Conservation (phyloP, 208 protist species). For the Lotmaria passim region DNA sequence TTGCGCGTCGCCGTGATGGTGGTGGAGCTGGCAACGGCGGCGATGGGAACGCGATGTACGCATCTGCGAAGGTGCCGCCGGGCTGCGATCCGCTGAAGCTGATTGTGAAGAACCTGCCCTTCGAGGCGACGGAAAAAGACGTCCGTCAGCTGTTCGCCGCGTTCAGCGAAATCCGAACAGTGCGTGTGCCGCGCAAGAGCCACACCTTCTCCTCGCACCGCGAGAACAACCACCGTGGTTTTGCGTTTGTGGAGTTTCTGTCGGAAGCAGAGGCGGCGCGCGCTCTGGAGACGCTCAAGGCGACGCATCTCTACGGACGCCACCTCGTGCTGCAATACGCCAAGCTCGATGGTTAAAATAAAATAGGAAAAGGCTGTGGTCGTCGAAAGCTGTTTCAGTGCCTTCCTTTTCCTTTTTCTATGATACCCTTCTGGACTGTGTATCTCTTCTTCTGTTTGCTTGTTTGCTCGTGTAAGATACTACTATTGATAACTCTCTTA, state of each 20-base stretch:
- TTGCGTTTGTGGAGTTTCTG: constrained; percentile 99
- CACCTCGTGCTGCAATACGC: constrained; percentile 97
- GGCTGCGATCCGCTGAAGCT: constrained; percentile 93
- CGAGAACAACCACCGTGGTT: constrained; percentile 95
- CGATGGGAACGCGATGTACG: constrained; percentile 3
- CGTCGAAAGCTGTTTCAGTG: not conserved
- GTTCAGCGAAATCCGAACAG: constrained; percentile 95
- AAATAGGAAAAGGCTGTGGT: too few relatives aligned
- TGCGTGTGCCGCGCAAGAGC: constrained; percentile 97
- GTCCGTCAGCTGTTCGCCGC: constrained; percentile 96
- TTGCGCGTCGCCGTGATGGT: constrained; percentile 29
- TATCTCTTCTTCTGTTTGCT: not conserved
- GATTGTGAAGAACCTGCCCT: constrained; percentile 98
- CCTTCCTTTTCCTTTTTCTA: not conserved
- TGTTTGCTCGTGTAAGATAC: not conserved
- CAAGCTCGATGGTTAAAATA: constrained; percentile 81
- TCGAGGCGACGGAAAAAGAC: constrained; percentile 97
- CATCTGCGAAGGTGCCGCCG: constrained; percentile 59
- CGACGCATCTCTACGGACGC: constrained; percentile 98
- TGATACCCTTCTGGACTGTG: not conserved
- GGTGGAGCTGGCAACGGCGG: too few relatives aligned
- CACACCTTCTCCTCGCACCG: constrained; percentile 79
- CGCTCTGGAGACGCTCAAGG: constrained; percentile 91
- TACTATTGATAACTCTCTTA: too few relatives aligned
- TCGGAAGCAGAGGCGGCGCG: constrained; percentile 94